Conservation (phyloP, 805 yeast genomes). For the Wickerhamiella dianesei region DNA sequence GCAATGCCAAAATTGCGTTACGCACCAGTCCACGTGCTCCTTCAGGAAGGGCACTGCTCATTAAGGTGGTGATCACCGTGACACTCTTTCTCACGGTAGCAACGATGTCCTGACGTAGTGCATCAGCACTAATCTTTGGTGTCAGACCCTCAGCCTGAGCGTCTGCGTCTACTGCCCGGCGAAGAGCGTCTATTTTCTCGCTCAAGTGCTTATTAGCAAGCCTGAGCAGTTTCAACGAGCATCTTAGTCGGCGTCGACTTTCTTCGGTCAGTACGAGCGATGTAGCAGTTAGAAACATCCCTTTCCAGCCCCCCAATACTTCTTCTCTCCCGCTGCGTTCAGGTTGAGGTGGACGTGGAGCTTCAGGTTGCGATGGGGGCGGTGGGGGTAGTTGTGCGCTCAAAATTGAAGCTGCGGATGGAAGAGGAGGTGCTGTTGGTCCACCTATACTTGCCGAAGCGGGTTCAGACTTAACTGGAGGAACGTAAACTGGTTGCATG, state of each 20-base stretch:
- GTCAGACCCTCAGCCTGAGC: constrained; percentile 15
- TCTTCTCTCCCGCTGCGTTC: constrained; percentile 3
- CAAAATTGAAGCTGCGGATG: neutral
- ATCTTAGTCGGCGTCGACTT: constrained; percentile 14
- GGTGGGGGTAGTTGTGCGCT: neutral
- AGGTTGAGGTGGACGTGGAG: neutral
- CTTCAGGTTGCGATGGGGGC: neutral
- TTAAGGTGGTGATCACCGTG: constrained; percentile 69
- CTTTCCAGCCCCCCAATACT: constrained; percentile 18
- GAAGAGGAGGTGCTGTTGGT: too few relatives aligned
- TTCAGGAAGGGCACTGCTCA: constrained; percentile 61
- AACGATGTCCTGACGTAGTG: constrained; percentile 66
- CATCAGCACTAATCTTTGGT: constrained; percentile 21
- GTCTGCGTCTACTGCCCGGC: constrained; percentile 17
- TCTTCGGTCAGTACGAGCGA: constrained; percentile 31
- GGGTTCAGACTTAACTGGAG: neutral
- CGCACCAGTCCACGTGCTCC: constrained; percentile 72
- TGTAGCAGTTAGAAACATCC: constrained; percentile 24
- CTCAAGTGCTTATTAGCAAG: constrained; percentile 17
- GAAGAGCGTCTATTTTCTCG: constrained; percentile 16
- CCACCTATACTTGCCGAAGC: too few relatives aligned
- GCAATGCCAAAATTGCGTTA: constrained; percentile 61
- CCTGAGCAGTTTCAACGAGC: constrained; percentile 13
- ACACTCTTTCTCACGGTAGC: constrained; percentile 83
- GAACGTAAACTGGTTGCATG: neutral